phyloP scores from a whole-genome alignment of 495 filamentous ascomycete genomes.

The Rhizodiscina lignyota region DNA sequence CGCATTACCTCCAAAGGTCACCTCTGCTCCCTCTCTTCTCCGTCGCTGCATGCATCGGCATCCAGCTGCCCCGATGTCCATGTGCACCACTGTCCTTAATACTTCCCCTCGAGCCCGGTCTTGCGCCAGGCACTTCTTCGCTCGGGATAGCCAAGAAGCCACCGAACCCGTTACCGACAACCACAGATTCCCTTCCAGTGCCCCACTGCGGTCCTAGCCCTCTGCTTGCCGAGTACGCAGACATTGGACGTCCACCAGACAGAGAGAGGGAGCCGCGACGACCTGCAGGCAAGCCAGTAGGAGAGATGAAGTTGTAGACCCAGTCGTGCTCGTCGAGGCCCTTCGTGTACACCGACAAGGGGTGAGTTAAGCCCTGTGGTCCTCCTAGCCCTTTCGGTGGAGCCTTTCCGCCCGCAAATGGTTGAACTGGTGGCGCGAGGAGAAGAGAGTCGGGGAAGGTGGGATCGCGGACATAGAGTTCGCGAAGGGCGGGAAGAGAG shows the following conservation, averaged over 20 bases:
- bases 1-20: too few relatives aligned
- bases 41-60: too few relatives aligned
- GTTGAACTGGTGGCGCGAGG: slow-evolving; percentile 51
- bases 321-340: slow-evolving; percentile 72
- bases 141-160: slow-evolving; percentile 71
- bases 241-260: slow-evolving; percentile 33
- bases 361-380: slow-evolving; percentile 31
- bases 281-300: slow-evolving; percentile 22
- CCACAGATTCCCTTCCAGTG: slow-evolving; percentile 38
- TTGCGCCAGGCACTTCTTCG: too few relatives aligned
- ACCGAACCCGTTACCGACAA: slow-evolving; percentile 65
- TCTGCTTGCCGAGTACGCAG: slow-evolving; percentile 32
- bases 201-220: slow-evolving; percentile 40
- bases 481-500: slow-evolving; percentile 49
- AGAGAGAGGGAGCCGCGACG: slow-evolving; percentile 27
- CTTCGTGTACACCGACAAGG: slow-evolving; percentile 72
- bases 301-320: slow-evolving; percentile 52
- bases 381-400: too few relatives aligned
- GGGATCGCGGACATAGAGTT: slow-evolving; percentile 73
- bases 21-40: too few relatives aligned
- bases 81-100: too few relatives aligned
- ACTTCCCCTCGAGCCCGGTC: too few relatives aligned
- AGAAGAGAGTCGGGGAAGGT: slow-evolving; percentile 54
- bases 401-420: too few relatives aligned
- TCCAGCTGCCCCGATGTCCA: too few relatives aligned